Percentiles rank a stretch among this genome's conserved stretches.
These are phyloP conservation scores for Anaeramoeba flamelloides DNA, from an alignment of 78 protist genomes.

Conservation along the genomic window DNA sequence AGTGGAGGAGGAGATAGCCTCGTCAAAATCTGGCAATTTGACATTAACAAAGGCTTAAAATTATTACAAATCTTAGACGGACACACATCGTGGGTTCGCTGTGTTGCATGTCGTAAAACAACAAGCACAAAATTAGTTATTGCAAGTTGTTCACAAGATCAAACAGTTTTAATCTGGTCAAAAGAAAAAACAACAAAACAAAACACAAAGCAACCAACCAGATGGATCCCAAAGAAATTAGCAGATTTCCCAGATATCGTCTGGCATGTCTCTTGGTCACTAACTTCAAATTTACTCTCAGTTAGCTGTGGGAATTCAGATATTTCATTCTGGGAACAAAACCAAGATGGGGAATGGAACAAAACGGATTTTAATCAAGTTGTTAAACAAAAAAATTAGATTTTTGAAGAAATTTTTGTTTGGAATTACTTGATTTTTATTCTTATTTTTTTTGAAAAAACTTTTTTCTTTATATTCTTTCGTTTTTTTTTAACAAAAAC, in stretches of 20 bases:
- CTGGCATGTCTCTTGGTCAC: constrained; percentile 72
- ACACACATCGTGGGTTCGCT: constrained; percentile 92
- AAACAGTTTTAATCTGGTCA: constrained; percentile 50
- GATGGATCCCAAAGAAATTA: neutral
- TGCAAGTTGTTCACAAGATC: constrained; percentile 70
- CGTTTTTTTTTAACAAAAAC: too few species aligned
- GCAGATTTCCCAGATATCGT: constrained; percentile 36
- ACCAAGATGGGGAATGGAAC: constrained; percentile 15
- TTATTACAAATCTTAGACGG: too few species aligned
- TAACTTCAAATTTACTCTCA: constrained; percentile 61
- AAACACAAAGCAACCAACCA: neutral
- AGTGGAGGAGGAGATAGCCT: constrained; percentile 77
- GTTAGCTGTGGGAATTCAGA: constrained; percentile 56
- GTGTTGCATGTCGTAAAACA: constrained; percentile 86
- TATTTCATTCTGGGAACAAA: constrained; percentile 29
- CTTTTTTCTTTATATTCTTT: too few species aligned
- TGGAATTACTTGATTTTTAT: too few species aligned
- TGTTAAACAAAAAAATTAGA: too few species aligned
- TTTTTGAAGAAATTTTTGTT: too few species aligned
- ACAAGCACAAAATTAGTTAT: constrained; percentile 34
- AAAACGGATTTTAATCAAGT: constrained; percentile 3
- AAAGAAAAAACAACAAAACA: constrained; percentile 21
- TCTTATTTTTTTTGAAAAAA: too few species aligned
- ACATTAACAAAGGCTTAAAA: too few species aligned
- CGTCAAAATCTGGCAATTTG: constrained; percentile 57